Conservation (phyloP, 140 eudicot genomes). For the Stevia rebaudiana region DNA sequence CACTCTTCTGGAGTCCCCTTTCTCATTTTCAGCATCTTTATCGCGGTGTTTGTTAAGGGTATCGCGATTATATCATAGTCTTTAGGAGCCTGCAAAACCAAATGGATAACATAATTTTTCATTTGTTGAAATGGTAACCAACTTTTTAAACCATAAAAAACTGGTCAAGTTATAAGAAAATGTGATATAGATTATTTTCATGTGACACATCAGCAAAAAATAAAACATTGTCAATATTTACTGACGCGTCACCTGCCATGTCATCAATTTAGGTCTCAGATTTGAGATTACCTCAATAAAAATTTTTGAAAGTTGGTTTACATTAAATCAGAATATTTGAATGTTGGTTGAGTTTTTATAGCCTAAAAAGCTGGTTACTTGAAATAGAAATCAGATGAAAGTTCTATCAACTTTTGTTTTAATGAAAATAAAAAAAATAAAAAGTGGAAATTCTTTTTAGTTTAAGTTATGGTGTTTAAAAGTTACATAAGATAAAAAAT, state of each 20-base stretch:
- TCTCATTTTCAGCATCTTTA: slow-evolving; percentile 54
- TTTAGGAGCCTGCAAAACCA: slow-evolving; percentile 66
- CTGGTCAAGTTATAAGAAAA: background rate
- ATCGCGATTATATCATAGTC: slow-evolving; percentile 81
- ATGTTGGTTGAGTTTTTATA: background rate
- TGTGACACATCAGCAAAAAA: background rate
- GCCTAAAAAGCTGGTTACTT: background rate
- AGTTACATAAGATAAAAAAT: background rate
- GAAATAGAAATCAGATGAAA: background rate
- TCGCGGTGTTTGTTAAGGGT: slow-evolving; percentile 60
- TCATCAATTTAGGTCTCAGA: background rate
- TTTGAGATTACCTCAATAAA: background rate
- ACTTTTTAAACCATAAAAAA: background rate
- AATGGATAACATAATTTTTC: background rate
- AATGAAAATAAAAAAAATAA: background rate
- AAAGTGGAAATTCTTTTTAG: background rate
- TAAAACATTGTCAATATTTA: background rate
- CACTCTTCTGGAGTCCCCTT: slow-evolving; percentile 88
- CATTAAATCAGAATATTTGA: background rate
- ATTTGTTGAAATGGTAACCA: background rate
- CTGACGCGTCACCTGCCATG: background rate
- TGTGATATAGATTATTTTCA: background rate
- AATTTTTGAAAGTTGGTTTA: background rate
- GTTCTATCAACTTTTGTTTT: background rate
- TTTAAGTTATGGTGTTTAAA: background rate